These are phyloP conservation scores for Paramecium bursaria DNA, from an alignment of 73 alveolate genomes.

Conservation along the genomic window DNA sequence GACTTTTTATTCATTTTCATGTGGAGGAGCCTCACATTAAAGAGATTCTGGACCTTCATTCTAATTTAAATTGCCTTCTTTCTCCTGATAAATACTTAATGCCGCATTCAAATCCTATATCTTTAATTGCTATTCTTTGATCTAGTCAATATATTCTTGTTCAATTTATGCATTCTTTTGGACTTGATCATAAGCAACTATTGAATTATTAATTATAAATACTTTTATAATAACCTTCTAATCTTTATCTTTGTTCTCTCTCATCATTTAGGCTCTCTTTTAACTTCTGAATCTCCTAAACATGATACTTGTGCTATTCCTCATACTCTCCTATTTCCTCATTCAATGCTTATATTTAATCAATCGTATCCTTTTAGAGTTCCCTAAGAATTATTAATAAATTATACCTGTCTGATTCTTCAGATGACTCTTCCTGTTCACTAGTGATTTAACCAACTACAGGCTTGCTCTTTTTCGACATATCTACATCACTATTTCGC, in stretches of 20 bases:
- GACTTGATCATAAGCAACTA: neutral
- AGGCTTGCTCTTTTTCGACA: too few relatives aligned
- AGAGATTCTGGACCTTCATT: too few relatives aligned
- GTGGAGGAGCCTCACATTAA: too few relatives aligned
- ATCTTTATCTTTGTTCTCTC: neutral
- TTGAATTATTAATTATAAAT: too few relatives aligned
- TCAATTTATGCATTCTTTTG: neutral
- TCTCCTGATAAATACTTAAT: neutral
- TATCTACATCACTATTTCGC: too few relatives aligned
- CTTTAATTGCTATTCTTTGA: neutral
- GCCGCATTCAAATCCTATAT: neutral
- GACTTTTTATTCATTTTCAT: too few relatives aligned
- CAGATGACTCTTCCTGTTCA: too few relatives aligned
- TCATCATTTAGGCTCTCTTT: neutral
- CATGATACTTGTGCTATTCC: neutral
- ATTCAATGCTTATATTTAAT: too few relatives aligned
- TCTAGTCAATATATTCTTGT: neutral
- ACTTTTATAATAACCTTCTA: neutral
- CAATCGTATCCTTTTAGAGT: too few relatives aligned
- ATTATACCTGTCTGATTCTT: too few relatives aligned
- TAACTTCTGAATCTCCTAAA: neutral
- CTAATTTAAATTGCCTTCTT: neutral
- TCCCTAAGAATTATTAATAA: too few relatives aligned
- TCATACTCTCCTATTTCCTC: neutral
- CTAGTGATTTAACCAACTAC: too few relatives aligned